Evolutionary conservation across 2,329 filamentous ascomycete genomes (phyloP), one percentile per base, ranked within the genome.

Genomic region (Trichophyton rubrum): DNA sequence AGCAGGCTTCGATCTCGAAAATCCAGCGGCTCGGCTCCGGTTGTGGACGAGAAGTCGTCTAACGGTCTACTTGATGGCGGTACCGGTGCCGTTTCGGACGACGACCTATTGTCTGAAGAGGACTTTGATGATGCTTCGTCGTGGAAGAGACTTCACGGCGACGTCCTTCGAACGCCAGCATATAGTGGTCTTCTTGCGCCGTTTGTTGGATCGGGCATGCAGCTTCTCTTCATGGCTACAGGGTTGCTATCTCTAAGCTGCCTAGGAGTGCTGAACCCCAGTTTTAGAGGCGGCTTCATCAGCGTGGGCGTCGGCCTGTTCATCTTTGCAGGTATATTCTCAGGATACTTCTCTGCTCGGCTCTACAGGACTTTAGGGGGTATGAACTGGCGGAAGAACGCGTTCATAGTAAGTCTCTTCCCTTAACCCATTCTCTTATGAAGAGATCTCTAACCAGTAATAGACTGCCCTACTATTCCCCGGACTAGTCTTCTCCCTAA

Each of bases 121-220:
- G 87, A 90, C 66, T 72, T 89, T 5, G 90, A 95, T 68, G 90
- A 95, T 66, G 81, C 88, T 30, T 89, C 88, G 1, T 89, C 90
- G 58, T 95, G 90, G 90, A 95, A 95, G 72, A 78, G 93, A 15
- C 79, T 95, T 2, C 89, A 95, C 68, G 88, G 83, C n/a, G 90
- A 95, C 71, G 88, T 95, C 3, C 95, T 95, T 76, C 82, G 90
- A 55, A 78, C 85, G 27, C 90, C 90, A 0, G 73, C 78, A 2
- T 82, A 84, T 64, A 88, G 88, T 30, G 82, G 84, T 58, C 77
- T 95, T 1, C 79, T 95, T 43, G 89, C 90, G 0, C 89, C 90
- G 0, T 76, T 95, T 6, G 79, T 95, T 20, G 90, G 90, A 2
- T 95, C 89, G 0, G 90, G 90, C 47, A 90, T 88, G 79, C 90